Evolutionary conservation across 1,139 yeast species (phyloP).

Genomic region (Pneumocystis carinii): DNA sequence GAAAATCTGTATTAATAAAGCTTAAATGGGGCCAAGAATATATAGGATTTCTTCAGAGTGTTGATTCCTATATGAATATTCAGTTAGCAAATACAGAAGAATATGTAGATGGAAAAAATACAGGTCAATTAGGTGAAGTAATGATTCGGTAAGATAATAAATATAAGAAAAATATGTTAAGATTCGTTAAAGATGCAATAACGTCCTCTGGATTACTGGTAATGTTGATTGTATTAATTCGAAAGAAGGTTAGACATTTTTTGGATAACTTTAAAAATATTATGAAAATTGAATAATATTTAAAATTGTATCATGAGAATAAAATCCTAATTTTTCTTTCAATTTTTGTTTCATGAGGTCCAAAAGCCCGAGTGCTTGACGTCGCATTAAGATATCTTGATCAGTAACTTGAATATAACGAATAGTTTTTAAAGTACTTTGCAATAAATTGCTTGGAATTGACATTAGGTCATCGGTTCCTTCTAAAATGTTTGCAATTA

Average conservation of each 20-base stretch:
- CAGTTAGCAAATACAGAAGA: constrained; percentile 63
- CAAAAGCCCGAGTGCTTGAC: constrained; percentile 14
- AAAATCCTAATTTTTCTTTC: constrained; percentile 7
- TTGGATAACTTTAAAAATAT: background rate
- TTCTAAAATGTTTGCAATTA: constrained; percentile 47
- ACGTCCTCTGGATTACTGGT: constrained; percentile 29
- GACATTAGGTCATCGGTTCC: constrained; percentile 19
- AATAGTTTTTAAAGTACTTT: constrained; percentile 11
- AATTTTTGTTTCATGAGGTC: constrained; percentile 14
- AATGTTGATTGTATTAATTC: background rate
- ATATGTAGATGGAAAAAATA: constrained; percentile 35
- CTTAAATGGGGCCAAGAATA: constrained; percentile 75
- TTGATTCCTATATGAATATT: constrained; percentile 86
- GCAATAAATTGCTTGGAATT: constrained; percentile 14
- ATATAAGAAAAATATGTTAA: background rate
- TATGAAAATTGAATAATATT: background rate
- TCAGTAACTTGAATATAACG: constrained; percentile 14
- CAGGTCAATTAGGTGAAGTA: constrained; percentile 61
- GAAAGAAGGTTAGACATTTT: background rate
- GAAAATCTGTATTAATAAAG: constrained; percentile 61
- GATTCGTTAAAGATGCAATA: constrained; percentile 25
- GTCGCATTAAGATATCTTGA: constrained; percentile 14
- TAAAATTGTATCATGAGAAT: background rate
- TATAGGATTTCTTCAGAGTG: constrained; percentile 60
- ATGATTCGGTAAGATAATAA: constrained; percentile 44